phyloP scores from a whole-genome alignment of 2,329 filamentous ascomycete genomes.

The Colletotrichum sp. region DNA sequence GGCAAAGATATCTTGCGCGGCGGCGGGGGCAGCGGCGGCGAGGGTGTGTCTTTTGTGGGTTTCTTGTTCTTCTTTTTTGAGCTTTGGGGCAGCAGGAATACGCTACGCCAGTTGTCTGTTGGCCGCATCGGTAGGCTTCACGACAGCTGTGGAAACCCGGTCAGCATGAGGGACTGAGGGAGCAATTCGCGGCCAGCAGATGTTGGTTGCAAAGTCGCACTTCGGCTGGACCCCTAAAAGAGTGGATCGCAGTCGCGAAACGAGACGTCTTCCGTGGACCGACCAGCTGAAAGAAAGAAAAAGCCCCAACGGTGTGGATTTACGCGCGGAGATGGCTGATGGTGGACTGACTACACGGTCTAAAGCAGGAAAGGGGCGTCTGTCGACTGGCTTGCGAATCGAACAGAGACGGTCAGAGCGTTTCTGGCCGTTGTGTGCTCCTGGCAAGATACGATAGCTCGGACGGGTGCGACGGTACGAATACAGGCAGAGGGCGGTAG shows the following conservation, averaged over 20 bases:
- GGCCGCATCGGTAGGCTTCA: slow-evolving; percentile 7
- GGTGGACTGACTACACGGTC: slow-evolving; percentile 13
- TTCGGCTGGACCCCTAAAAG: background rate
- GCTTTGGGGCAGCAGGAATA: slow-evolving; percentile 17
- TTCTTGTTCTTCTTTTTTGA: slow-evolving; percentile 17
- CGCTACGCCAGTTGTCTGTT: slow-evolving; percentile 18
- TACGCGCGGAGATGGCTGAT: background rate
- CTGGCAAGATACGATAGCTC: background rate
- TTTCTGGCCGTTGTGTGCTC: background rate
- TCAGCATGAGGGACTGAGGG: slow-evolving; percentile 10
- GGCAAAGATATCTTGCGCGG: background rate
- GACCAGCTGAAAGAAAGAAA: background rate
- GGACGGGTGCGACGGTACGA: background rate
- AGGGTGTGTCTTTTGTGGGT: background rate
- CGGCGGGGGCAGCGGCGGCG: background rate
- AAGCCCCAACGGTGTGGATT: background rate
- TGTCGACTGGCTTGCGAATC: background rate
- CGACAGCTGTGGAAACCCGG: background rate
- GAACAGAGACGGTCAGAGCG: background rate
- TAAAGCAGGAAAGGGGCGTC: background rate
- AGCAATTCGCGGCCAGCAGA: background rate
- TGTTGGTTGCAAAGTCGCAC: background rate
- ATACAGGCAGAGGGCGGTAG: background rate
- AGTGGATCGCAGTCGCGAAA: background rate
- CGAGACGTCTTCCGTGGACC: background rate